Conservation (phyloP, 2,329 filamentous ascomycete species). For the Penicillium vulpinum region DNA sequence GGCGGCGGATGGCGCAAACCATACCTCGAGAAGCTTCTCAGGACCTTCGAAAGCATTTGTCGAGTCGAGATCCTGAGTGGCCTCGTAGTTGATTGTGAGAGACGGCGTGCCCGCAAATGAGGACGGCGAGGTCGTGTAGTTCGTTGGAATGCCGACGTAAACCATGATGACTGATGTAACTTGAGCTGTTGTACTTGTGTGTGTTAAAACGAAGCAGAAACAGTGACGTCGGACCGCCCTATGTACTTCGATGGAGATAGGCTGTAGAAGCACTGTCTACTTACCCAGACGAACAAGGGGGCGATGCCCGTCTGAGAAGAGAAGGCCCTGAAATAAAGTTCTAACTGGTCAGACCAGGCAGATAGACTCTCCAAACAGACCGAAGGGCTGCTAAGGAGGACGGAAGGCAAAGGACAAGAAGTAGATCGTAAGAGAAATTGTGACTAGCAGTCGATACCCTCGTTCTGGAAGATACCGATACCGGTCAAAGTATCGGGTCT, state of each 20-base stretch:
- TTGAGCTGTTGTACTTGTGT: constrained; percentile 16
- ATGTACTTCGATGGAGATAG: constrained; percentile 28
- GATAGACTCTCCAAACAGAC: constrained; percentile 62
- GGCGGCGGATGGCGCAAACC: constrained; percentile 82
- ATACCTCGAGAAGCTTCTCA: constrained; percentile 97
- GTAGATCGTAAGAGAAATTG: constrained; percentile 83
- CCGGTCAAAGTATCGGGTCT: constrained; percentile 78
- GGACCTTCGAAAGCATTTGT: constrained; percentile 96
- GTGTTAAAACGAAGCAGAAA: constrained; percentile 16
- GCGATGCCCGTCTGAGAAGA: constrained; percentile 90
- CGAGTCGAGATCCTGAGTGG: constrained; percentile 88
- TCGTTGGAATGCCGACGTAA: constrained; percentile 73
- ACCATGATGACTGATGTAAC: constrained; percentile 62
- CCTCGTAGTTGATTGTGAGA: constrained; percentile 95
- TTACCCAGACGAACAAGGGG: constrained; percentile 87
- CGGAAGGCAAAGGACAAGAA: constrained; percentile 74
- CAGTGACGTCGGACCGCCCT: constrained; percentile 27
- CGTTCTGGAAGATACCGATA: constrained; percentile 79
- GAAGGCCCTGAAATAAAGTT: constrained; percentile 81
- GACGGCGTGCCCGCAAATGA: constrained; percentile 76
- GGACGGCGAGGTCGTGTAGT: constrained; percentile 80
- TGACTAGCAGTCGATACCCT: constrained; percentile 66
- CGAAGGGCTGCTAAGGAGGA: constrained; percentile 76
- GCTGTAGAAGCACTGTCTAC: constrained; percentile 89
- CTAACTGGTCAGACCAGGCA: constrained; percentile 78